A percentile compares a stretch with the other conserved stretches of the same genome.
Conservation (phyloP, 1,284 basidiomycete genomes). For the Cryptococcus wingfieldii region DNA sequence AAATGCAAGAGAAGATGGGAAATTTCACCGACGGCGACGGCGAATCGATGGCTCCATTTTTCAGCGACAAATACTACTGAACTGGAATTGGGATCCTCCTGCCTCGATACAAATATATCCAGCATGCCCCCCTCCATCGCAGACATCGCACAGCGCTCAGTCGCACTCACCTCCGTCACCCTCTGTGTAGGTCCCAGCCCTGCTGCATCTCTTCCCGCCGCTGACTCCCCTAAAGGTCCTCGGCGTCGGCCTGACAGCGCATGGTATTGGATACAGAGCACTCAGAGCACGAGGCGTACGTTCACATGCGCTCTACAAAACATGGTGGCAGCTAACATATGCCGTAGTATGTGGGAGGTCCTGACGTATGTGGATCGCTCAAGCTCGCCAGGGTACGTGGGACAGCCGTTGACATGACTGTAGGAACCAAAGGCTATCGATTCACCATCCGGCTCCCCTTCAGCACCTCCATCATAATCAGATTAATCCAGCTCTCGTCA, state of each 20-base stretch:
- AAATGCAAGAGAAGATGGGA: not conserved
- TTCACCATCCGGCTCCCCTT: not conserved
- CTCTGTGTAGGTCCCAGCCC: not conserved
- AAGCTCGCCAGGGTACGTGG: too few relatives aligned
- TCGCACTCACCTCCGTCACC: constrained; percentile 22
- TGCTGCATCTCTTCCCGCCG: not conserved
- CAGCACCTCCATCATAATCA: not conserved
- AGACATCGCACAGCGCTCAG: constrained; percentile 20
- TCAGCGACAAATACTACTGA: not conserved
- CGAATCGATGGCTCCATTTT: not conserved
- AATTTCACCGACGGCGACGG: not conserved
- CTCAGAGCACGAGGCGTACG: constrained; percentile 14
- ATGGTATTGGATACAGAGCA: constrained; percentile 16
- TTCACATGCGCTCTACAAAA: not conserved
- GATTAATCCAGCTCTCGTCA: too few relatives aligned
- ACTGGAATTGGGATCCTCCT: not conserved
- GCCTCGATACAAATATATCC: not conserved
- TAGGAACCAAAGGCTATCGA: too few relatives aligned
- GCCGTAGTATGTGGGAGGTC: not conserved
- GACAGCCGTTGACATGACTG: too few relatives aligned
- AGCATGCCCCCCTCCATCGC: constrained; percentile 21
- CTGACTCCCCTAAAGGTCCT: constrained; percentile 7
- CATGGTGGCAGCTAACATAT: not conserved
- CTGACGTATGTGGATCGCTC: too few relatives aligned
- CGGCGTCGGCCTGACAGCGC: constrained; percentile 15